Evolutionary conservation across 495 filamentous ascomycete species (phyloP), one percentile per base, ranked within the genome.

Genomic region (Aspergillus conjunctus): DNA sequence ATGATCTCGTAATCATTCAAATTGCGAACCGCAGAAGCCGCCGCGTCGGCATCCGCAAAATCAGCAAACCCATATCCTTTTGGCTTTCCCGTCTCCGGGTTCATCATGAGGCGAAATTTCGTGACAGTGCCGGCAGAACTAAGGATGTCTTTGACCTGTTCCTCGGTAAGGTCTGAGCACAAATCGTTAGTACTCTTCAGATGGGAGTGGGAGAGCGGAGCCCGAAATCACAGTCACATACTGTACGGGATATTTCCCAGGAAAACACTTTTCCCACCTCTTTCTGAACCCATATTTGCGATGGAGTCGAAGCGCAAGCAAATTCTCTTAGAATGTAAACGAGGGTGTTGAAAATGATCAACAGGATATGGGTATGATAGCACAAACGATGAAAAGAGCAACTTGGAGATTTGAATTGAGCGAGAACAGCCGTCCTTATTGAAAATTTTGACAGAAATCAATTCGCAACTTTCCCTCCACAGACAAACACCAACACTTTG

Each of bases 11-110:
- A 86, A 71, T 96, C 91, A 78, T 98, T 96, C 33, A 98, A 81
- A 69, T 98, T 98, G 59, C 94, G 88, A 18, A 98, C 93, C 7
- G 94, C 94, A 1, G 92, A 96, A 43, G 93, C 91, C 18, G 94
- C 94, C 7, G 91, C 90, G 67, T 98, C 94, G 74, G 79, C 81
- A 65, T 98, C 94, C 26, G 88, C 85, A 68, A 92, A 98, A 66
- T 98, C 93, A 43, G 91, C 91, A 67, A 98, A 98, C 21, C 94
- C 94, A 68, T 96, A 98, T 12, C 94, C 94, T 72, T 97, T 98
- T 0, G 94, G 94, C 45, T 90, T 86, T 4, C 95, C 94, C 0
- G 93, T 98, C 64, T 98, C 93, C 9, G 89, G 88, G 75, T 98
- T 96, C 77, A 96, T 94, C 65, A 98, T 92, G 14, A 98, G 80